Evolutionary conservation across 768 basidiomycete species (phyloP), one percentile per base, ranked within the genome.

Genomic region (Pleurotus tuber-regium): DNA sequence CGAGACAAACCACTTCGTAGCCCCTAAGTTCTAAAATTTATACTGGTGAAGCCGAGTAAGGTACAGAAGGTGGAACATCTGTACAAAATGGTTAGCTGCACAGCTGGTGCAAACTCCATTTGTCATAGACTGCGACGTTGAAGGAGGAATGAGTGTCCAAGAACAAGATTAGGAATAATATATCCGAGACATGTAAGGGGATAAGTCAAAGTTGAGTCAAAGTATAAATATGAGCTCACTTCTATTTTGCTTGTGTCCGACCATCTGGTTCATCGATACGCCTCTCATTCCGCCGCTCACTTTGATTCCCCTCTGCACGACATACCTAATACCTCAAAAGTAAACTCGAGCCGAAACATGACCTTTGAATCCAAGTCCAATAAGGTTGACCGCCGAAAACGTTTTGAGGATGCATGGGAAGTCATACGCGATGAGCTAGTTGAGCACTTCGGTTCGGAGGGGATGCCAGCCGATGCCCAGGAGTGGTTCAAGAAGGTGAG

Each of bases 401-500:
- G 77, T 49, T 98, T 98, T 69, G 78, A 88, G 60, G 75, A 63
- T 25, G 87, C 88, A 4, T 98, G 84, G 69, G 73, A 74, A 10
- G 67, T 72, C 56, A 80, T 98, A 57, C 80, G 84, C 16, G 80
- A 88, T 52, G 92, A 96, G 70, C 77, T 98, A 12, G 65, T 95
- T 53, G 78, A 70, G 2, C 78, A 87, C 61, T 73, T 92, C 59
- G 74, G 76, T 46, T 69, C 70, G 10, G 78, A 91, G 61, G 81
- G 82, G 3, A 91, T 98, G 84, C 93, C 96, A 3, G 56, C 74
- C 30, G 92, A 95, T 49, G 92, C 89, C 1, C 67, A 87, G 26
- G 82, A 87, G 40, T 98, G 93, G 92, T 98, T 83, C 67, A 76
- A 78, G 57, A 78, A 79, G 55, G 95, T 96, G 52, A 33, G 84